Evolutionary conservation across 371 early-diverging fungal species (phyloP).

Genomic region (Mucor velutinosus): DNA sequence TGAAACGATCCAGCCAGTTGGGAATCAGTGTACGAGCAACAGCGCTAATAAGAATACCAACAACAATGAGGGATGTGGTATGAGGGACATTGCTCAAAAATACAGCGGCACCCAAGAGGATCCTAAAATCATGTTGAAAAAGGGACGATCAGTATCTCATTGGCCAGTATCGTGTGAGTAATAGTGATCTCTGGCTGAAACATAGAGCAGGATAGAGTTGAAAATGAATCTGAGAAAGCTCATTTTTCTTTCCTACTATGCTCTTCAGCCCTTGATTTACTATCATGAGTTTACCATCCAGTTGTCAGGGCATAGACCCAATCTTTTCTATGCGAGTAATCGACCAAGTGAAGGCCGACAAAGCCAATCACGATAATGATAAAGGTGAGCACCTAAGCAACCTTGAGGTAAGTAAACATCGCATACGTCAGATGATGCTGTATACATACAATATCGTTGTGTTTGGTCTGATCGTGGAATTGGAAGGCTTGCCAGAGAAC

Average conservation of each 20-base stretch:
- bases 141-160: background rate
- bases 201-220: background rate
- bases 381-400: slow-evolving; percentile 32
- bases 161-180: background rate
- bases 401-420: background rate
- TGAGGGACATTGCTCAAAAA: slow-evolving; percentile 36
- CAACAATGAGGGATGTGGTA: slow-evolving; percentile 36
- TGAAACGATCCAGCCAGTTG: slow-evolving; percentile 39
- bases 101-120: slow-evolving; percentile 38
- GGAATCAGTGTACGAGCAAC: slow-evolving; percentile 47
- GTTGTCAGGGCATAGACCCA: slow-evolving; percentile 52
- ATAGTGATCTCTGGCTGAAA: background rate
- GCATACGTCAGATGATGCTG: slow-evolving; percentile 1
- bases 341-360: slow-evolving; percentile 45
- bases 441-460: slow-evolving; percentile 30
- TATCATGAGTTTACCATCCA: slow-evolving; percentile 37
- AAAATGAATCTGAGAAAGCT: background rate
- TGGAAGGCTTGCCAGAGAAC: slow-evolving; percentile 43
- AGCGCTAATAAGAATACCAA: slow-evolving; percentile 48
- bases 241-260: background rate
- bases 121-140: slow-evolving; percentile 23
- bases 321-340: slow-evolving; percentile 49
- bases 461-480: slow-evolving; percentile 35
- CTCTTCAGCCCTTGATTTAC: background rate
- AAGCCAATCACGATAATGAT: slow-evolving; percentile 40